Evolutionary conservation across 495 filamentous ascomycete species (phyloP).

Genomic region (Hypomontagnella submonticulosa): DNA sequence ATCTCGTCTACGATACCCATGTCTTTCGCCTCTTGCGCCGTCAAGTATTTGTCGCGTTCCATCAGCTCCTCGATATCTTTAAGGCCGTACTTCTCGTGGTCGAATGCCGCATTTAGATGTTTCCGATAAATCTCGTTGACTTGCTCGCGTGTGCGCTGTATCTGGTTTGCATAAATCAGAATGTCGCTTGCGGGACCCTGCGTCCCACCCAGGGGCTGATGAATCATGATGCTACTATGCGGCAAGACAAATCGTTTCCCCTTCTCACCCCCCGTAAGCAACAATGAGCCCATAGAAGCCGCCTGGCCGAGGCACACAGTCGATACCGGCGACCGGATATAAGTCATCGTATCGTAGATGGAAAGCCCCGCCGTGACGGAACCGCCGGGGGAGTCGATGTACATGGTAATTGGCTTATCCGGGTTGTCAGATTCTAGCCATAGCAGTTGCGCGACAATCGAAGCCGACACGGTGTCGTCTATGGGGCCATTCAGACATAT

Average conservation of each 20-base stretch:
- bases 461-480: conserved; percentile 86
- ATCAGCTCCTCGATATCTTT: conserved; percentile 92
- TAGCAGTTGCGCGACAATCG: conserved; percentile 93
- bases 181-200: conserved; percentile 92
- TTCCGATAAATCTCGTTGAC: conserved; percentile 89
- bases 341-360: conserved; percentile 99
- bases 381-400: conserved; percentile 96
- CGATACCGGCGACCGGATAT: conserved; percentile 89
- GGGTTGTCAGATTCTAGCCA: conserved; percentile 98
- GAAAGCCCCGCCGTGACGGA: conserved; percentile 91
- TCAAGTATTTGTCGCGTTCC: conserved; percentile 96
- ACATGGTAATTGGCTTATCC: conserved; percentile 91
- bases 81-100: conserved; percentile 66
- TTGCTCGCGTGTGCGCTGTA: conserved; percentile 83
- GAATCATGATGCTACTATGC: conserved; percentile 94
- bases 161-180: conserved; percentile 96
- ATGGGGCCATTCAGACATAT: conserved; percentile 94
- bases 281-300: conserved; percentile 90
- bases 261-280: conserved; percentile 86
- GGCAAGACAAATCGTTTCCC: conserved; percentile 90
- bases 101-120: conserved; percentile 82
- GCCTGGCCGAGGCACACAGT: conserved; percentile 97
- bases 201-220: conserved; percentile 93
- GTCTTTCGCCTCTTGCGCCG: conserved; percentile 85
- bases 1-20: conserved; percentile 94